Percentiles rank a stretch among this genome's conserved stretches.
Conservation (phyloP, 441 rosid genomes). For the Mallotus japonicus region DNA sequence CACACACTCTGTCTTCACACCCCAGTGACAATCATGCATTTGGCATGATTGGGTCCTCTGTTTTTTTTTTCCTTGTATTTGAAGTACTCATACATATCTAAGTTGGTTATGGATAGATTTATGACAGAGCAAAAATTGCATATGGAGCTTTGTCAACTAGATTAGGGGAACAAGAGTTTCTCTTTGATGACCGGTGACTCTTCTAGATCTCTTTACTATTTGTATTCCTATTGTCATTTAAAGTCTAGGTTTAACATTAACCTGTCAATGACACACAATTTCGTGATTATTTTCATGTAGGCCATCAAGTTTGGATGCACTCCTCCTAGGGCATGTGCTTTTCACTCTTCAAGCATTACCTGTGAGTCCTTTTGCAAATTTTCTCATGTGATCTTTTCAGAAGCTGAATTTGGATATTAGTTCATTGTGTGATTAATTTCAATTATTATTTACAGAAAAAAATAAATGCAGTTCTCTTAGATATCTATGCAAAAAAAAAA, state of each 20-base stretch:
- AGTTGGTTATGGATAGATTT: slow-evolving; percentile 51
- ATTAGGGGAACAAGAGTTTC: slow-evolving; percentile 66
- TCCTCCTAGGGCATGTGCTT: slow-evolving; percentile 64
- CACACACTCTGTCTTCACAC: background rate
- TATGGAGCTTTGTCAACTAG: slow-evolving; percentile 77
- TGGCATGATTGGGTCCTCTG: background rate
- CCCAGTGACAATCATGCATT: background rate
- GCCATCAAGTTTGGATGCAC: slow-evolving; percentile 91
- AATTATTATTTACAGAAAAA: background rate
- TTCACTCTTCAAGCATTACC: slow-evolving; percentile 74
- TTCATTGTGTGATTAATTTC: background rate
- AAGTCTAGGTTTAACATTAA: slow-evolving; percentile 1
- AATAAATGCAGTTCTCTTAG: background rate
- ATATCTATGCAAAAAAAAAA: background rate
- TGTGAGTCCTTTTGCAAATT: slow-evolving; percentile 45
- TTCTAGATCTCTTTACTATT: slow-evolving; percentile 1
- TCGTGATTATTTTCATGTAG: slow-evolving; percentile 37
- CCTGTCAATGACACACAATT: background rate
- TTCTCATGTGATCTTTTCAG: slow-evolving; percentile 7
- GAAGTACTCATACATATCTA: background rate
- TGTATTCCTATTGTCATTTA: background rate
- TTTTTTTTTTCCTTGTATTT: background rate
- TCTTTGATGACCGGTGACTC: slow-evolving; percentile 72
- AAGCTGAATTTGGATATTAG: slow-evolving; percentile 4
- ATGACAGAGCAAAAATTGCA: slow-evolving; percentile 63